These are phyloP conservation scores for Schizosaccharomyces lindneri DNA, from an alignment of 805 yeast species.

Conservation along the genomic window DNA sequence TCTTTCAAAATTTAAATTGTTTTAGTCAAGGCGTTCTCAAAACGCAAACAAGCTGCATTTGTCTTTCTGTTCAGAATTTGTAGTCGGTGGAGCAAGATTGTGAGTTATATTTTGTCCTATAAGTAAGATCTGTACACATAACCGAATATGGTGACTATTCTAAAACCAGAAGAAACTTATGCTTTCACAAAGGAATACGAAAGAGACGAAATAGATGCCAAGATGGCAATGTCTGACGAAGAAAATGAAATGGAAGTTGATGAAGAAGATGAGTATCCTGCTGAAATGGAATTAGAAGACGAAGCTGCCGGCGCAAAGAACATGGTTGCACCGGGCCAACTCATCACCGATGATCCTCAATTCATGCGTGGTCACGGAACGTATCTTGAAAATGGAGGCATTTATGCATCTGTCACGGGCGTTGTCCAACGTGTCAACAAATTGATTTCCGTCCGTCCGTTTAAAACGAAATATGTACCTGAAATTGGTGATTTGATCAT, in stretches of 20 bases:
- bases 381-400: slow-evolving; percentile 43
- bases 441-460: slow-evolving; percentile 59
- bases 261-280: neutral
- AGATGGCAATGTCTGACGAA: neutral
- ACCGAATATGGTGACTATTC: neutral
- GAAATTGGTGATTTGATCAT: slow-evolving; percentile 92
- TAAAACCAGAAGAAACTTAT: neutral
- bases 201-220: neutral
- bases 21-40: no score
- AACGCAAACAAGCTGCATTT: no score
- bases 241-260: neutral
- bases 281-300: neutral
- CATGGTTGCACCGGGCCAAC: slow-evolving; percentile 2
- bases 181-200: neutral
- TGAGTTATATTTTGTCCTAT: no score
- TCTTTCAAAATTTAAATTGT: no score
- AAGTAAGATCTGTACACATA: no score
- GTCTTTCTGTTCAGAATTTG: no score
- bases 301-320: neutral
- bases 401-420: slow-evolving; percentile 78
- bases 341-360: slow-evolving; percentile 2
- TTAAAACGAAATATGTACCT: slow-evolving; percentile 52
- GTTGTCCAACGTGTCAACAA: slow-evolving; percentile 66
- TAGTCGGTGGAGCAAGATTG: slow-evolving; percentile 3
- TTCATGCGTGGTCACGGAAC: slow-evolving; percentile 62